A percentile compares a stretch with the other conserved stretches of the same genome.
Evolutionary conservation across 108 stramenopile species (phyloP).

Genomic region (Pseudonitzschia multiseries): DNA sequence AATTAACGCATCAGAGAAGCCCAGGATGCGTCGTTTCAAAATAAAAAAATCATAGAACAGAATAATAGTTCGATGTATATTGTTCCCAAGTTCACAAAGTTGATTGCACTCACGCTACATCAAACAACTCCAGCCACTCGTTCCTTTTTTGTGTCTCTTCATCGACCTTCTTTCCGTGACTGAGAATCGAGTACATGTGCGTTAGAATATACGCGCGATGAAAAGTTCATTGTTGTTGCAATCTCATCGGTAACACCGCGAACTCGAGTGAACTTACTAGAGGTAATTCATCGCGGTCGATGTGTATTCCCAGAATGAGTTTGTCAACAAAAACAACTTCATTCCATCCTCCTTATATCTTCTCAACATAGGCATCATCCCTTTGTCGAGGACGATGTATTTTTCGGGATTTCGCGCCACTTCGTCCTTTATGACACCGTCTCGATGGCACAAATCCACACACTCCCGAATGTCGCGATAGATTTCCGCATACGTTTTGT

Average conservation of each 20-base stretch:
- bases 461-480: slow-evolving; percentile 85
- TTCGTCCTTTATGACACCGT: slow-evolving; percentile 96
- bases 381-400: slow-evolving; percentile 88
- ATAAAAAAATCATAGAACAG: not conserved
- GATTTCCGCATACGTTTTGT: slow-evolving; percentile 89
- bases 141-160: slow-evolving; percentile 67
- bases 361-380: slow-evolving; percentile 87
- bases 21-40: not conserved
- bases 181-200: not conserved
- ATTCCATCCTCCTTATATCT: slow-evolving; percentile 69
- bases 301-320: slow-evolving; percentile 95
- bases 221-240: too few species aligned
- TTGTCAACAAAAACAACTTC: slow-evolving; percentile 94
- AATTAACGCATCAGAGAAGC: not conserved
- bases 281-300: slow-evolving; percentile 94
- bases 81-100: not conserved
- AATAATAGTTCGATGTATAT: not conserved
- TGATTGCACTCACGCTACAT: slow-evolving; percentile 56
- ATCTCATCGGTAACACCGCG: not conserved
- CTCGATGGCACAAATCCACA: slow-evolving; percentile 95
- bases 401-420: slow-evolving; percentile 76
- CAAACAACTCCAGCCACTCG: slow-evolving; percentile 95
- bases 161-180: slow-evolving; percentile 55
- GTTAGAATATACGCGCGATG: too few species aligned
- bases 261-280: slow-evolving; percentile 34